Base-by-base conservation (phyloP, 2,329 filamentous ascomycete species). In the Epichloe hybrida region DNA sequence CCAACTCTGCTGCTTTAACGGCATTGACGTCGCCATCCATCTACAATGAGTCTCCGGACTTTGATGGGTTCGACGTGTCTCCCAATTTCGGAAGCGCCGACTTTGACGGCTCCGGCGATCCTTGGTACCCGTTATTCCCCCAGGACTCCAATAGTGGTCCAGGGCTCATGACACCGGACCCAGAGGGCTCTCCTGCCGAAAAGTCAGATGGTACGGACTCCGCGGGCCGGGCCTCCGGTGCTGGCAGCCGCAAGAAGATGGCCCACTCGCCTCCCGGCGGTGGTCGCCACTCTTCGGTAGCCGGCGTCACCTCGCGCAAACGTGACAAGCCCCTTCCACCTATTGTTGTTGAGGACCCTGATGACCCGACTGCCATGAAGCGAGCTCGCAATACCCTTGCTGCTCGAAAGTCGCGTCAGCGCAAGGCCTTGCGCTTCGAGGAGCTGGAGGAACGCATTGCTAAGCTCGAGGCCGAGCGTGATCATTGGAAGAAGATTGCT, bases 321-420 rank as follows among this genome's bases (percentile, higher is more conserved):
- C 85, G 87, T 56, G 82, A 88, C 63, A 91, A 90, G 75, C 83
- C 85, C 55, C 73, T 95, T 50, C 83, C 86, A 55, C 83, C 84
- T 6, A 90, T 95, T 64, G 72, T 84, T 54, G 79, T 89, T 38
- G 79, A 83, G 31, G 87, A 96, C 58, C 79, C 82, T 1, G 70
- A 60, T 41, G 90, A 96, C 61, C 79, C 77, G 9, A 66, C 85
- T n/a, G 88, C 88, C 20, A 79, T 90, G 75, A 96, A 96, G 81
- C 86, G 91, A 66, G 90, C 89, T 48, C 85, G 89, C 58, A 97
- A 96, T 67, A 95, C 89, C 8, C 79, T 94, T 66, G 91, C 91
- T 17, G 91, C 91, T 60, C 88, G 91, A 58, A 95, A 95, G 72
- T 95, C 89, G 53, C 84, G 91, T 49, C 84, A 88, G 62, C 84